A percentile compares a stretch with the other conserved stretches of the same genome.
These are phyloP conservation scores for Jaltomata sinuosa DNA, from an alignment of 257 asterid species.

Conservation along the genomic window DNA sequence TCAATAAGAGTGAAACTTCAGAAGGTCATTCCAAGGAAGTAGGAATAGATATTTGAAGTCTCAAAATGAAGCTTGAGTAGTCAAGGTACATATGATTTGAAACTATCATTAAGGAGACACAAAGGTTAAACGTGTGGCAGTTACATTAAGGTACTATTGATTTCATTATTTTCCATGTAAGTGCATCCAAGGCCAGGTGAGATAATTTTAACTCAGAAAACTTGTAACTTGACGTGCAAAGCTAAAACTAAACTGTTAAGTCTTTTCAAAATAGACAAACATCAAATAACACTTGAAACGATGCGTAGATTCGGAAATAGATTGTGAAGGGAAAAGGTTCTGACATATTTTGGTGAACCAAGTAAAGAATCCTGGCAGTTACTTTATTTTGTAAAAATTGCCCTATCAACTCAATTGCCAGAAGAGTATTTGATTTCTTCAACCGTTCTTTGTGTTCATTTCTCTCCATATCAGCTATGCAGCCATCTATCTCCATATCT, in stretches of 20 bases:
- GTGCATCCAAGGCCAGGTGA: background rate
- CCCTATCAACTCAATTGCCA: conserved; percentile 66
- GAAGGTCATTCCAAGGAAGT: background rate
- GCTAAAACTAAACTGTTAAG: background rate
- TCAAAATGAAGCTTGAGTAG: background rate
- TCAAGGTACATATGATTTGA: background rate
- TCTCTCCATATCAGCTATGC: conserved; percentile 33
- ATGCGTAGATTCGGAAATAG: background rate
- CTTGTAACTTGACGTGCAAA: background rate
- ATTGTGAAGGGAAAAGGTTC: conserved; percentile 34
- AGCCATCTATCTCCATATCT: conserved; percentile 64
- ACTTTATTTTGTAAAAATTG: conserved; percentile 61
- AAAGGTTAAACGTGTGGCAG: background rate
- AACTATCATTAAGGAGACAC: background rate
- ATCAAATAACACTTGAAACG: background rate
- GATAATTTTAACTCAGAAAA: background rate
- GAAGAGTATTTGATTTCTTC: conserved; percentile 41
- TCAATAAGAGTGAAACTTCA: background rate
- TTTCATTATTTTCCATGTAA: background rate
- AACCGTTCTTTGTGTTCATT: conserved; percentile 41
- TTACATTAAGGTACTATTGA: background rate
- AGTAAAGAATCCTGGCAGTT: conserved; percentile 80
- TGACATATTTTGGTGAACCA: conserved; percentile 95
- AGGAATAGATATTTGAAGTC: background rate
- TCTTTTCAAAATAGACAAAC: background rate